Evolutionary conservation across 2,329 filamentous ascomycete genomes (phyloP).

Genomic region (Aspergillus proliferans): DNA sequence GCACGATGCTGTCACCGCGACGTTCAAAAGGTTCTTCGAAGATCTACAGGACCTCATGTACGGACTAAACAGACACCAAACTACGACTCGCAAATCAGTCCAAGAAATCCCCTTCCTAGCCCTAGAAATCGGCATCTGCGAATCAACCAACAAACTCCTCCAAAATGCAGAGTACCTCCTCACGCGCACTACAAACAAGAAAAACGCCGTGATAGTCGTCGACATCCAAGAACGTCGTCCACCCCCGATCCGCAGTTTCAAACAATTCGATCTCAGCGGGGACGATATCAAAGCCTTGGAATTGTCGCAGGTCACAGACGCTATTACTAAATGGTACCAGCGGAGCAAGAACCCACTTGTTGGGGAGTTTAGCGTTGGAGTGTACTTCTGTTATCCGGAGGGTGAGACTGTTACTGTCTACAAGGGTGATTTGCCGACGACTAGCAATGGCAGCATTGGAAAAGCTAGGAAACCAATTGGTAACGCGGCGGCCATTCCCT

Average conservation of each 20-base stretch:
- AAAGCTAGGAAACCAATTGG: neutral
- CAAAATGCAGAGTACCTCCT: neutral
- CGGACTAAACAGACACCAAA: neutral
- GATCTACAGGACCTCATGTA: neutral
- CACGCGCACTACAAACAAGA: neutral
- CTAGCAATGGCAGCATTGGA: no score
- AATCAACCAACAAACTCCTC: neutral
- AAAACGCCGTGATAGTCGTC: neutral
- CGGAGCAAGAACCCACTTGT: neutral
- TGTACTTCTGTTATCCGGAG: neutral
- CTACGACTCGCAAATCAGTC: no score
- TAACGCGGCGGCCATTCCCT: neutral
- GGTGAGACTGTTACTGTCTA: no score
- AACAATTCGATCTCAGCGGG: neutral
- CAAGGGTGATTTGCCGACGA: no score
- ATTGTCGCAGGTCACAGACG: neutral
- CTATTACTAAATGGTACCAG: neutral
- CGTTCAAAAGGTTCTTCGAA: neutral
- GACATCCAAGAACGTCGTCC: neutral
- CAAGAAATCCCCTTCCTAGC: neutral
- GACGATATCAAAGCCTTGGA: neutral
- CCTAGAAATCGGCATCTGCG: neutral
- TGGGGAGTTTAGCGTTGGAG: neutral
- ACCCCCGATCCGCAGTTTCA: neutral
- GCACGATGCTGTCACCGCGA: neutral